Evolutionary conservation across 768 basidiomycete species (phyloP), one percentile per base, ranked within the genome.

Genomic region (Mrakia gelida): DNA sequence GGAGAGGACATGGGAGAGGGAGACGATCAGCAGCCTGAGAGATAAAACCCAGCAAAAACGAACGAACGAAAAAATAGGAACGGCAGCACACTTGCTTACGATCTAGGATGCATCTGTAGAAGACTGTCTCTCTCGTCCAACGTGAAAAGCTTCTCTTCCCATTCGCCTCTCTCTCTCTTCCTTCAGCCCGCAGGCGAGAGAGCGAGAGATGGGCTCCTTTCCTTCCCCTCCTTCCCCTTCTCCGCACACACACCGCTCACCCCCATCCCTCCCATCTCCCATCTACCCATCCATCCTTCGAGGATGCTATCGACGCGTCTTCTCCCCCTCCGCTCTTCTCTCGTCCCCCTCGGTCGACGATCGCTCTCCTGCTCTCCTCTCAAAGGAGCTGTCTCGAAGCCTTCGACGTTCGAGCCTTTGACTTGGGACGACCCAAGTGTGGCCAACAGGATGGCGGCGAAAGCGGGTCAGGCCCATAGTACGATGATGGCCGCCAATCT

Each of bases 11-110:
- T 76, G 63, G 75, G 52, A 45, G 75, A 54, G 54, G 65, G 49
- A 13, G 76, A 68, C 45, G 76, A 71, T 38, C 45, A 71, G 76
- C 45, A 71, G 76, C 70, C 70, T 13, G 76, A 77, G 76, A 32
- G 76, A 21, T 77, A 71, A 59, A 23, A 4, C 6, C 13, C n/a
- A 3, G 4, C 21, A 43, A 45, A 23, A n/a, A 26, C 21, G 26
- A 70, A 41, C 11, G 18, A 70, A 38, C 8, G 38, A 70, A 34
- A 41, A 70, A 23, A 38, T 1, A 26, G 32, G 13, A 21, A 21
- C 3, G 16, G 49, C 4, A 52, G 38, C 38, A 3, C 8, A 38
- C 38, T 38, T 38, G 38, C 38, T 38, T 38, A 38, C 38, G 49
- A 52, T 52, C 49, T 52, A 45, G 65, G 38, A 67, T 38, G 21